These are phyloP conservation scores for Candida piceae DNA, from an alignment of 805 yeast genomes.

Conservation along the genomic window DNA sequence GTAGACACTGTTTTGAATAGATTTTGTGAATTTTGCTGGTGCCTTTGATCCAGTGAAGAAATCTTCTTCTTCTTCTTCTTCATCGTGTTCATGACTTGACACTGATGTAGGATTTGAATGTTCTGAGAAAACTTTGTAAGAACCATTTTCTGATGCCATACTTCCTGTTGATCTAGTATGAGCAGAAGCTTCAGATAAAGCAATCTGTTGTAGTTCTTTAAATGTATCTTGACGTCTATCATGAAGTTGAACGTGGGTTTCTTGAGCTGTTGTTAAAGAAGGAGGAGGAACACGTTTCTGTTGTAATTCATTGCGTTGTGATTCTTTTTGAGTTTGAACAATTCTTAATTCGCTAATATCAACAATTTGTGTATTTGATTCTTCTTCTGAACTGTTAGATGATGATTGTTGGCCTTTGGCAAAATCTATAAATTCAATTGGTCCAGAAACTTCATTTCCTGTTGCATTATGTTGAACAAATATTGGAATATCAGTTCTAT, in stretches of 20 bases:
- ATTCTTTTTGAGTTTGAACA: constrained; percentile 4
- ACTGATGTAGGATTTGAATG: constrained; percentile 28
- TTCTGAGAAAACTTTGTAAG: constrained; percentile 26
- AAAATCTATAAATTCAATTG: constrained; percentile 63
- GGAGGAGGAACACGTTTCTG: constrained; percentile 26
- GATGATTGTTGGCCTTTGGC: constrained; percentile 26
- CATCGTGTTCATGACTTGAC: constrained; percentile 18
- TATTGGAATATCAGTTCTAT: constrained; percentile 49
- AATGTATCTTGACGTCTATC: constrained; percentile 29
- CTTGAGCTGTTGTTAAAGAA: constrained; percentile 20
- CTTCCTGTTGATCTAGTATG: constrained; percentile 4
- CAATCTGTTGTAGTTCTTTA: constrained; percentile 24
- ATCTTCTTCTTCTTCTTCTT: background rate
- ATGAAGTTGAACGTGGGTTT: constrained; percentile 22
- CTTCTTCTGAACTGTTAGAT: no score
- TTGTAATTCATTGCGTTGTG: constrained; percentile 8
- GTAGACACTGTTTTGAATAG: constrained; percentile 11
- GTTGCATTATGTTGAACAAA: constrained; percentile 57
- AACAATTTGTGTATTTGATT: constrained; percentile 9
- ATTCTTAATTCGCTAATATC: constrained; percentile 15
- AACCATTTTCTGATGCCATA: constrained; percentile 21
- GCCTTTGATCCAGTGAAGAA: no score
- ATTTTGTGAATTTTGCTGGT: constrained; percentile 4
- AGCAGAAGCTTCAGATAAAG: constrained; percentile 18
- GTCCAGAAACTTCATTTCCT: constrained; percentile 54